These are phyloP conservation scores for Linnemannia exigua DNA, from an alignment of 192 early-diverging fungal genomes.

Conservation along the genomic window DNA sequence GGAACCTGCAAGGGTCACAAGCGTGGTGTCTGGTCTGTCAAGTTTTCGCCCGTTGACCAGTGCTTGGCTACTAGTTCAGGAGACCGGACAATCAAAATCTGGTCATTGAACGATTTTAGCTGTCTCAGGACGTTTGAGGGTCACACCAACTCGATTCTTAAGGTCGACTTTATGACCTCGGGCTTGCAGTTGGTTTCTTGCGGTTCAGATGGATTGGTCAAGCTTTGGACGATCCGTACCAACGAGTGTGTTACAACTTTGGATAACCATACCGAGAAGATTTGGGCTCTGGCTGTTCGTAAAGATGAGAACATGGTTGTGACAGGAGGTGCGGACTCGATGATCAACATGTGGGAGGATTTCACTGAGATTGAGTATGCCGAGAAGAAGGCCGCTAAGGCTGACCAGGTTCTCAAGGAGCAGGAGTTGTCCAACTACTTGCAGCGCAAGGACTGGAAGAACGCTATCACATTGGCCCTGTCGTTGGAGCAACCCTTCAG, in stretches of 20 bases:
- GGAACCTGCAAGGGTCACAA: slow-evolving; percentile 92
- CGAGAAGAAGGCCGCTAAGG: slow-evolving; percentile 77
- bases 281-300: slow-evolving; percentile 91
- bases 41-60: slow-evolving; percentile 97
- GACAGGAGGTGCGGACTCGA: slow-evolving; percentile 94
- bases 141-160: slow-evolving; percentile 96
- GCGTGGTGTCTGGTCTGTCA: slow-evolving; percentile 95
- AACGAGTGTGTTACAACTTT: slow-evolving; percentile 92
- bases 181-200: slow-evolving; percentile 91
- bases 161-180: slow-evolving; percentile 84
- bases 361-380: slow-evolving; percentile 88
- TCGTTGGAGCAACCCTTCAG: slow-evolving; percentile 92
- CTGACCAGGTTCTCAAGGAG: slow-evolving; percentile 84
- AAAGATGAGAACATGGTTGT: slow-evolving; percentile 79
- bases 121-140: slow-evolving; percentile 97
- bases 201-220: slow-evolving; percentile 95
- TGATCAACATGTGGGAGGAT: slow-evolving; percentile 94
- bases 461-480: slow-evolving; percentile 91
- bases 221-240: slow-evolving; percentile 95
- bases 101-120: slow-evolving; percentile 89
- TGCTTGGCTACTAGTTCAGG: slow-evolving; percentile 92
- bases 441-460: slow-evolving; percentile 89
- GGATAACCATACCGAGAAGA: slow-evolving; percentile 95
- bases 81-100: slow-evolving; percentile 96
- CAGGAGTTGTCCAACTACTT: slow-evolving; percentile 93